These are phyloP conservation scores for Polytolypa hystricis DNA, from an alignment of 2,329 filamentous ascomycete genomes.

Conservation along the genomic window DNA sequence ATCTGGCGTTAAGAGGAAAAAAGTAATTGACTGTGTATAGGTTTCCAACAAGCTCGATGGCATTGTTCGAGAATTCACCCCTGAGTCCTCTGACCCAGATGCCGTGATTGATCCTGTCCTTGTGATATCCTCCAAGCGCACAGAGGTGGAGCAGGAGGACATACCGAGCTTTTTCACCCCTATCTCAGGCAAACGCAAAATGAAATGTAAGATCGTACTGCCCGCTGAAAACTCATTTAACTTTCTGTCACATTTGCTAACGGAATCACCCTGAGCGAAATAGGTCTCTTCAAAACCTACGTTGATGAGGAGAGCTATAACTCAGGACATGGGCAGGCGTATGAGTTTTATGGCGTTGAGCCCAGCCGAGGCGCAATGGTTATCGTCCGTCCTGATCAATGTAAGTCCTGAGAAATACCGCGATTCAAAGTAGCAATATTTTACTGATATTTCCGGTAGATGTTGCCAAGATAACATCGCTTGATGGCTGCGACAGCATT, in stretches of 20 bases:
- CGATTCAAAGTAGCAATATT: no score
- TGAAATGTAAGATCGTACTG: conserved; percentile 41
- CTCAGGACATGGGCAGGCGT: conserved; percentile 46
- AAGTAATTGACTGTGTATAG: no score
- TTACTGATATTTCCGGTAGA: not conserved
- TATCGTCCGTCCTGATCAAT: conserved; percentile 52
- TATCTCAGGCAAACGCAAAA: conserved; percentile 43
- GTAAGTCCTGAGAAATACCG: conserved; percentile 26
- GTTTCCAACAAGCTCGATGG: conserved; percentile 21
- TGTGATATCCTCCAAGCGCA: conserved; percentile 40
- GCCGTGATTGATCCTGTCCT: conserved; percentile 48
- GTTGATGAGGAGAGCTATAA: conserved; percentile 46
- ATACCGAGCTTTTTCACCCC: conserved; percentile 49
- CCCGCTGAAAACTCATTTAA: no score
- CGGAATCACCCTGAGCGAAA: not conserved
- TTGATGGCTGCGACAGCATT: not conserved
- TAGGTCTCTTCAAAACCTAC: conserved; percentile 50
- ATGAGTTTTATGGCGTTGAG: conserved; percentile 45
- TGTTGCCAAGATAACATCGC: not conserved
- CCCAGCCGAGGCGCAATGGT: conserved; percentile 36
- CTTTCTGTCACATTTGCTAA: not conserved
- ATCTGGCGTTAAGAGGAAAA: no score
- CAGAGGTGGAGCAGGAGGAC: conserved; percentile 39
- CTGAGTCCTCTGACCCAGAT: conserved; percentile 35
- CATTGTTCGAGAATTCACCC: conserved; percentile 35